Base-by-base conservation (phyloP, 805 yeast species). In the Yarrowia sp. region DNA sequence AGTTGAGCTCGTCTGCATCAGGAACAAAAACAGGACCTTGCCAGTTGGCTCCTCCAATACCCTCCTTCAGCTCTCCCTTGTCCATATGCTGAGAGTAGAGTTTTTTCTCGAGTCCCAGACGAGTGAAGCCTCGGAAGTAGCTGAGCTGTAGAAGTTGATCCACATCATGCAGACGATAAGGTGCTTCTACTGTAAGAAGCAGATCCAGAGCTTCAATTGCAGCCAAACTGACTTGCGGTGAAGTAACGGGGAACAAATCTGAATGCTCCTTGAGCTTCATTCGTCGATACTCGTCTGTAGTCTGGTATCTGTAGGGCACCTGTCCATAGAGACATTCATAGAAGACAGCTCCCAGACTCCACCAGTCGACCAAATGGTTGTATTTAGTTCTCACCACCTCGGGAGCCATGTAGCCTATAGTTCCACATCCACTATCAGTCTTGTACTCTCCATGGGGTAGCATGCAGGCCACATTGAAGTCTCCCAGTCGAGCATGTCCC, bases 371-470 rank as follows among this genome's bases (percentile, higher is more conserved):
- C 35, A 67, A 67, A 22, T 68, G 65, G 35, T 71, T 67, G 51
- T 72, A 73, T 15, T 71, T 69, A 6, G 41, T 41, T 4, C 65
- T 43, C 11, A 66, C 61, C 57, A 88, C 79, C 71, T 88, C 92
- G 0, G 93, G 93, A 0, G 92, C 88, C 82, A 88, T 84, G 73
- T 88, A 88, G 15, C 89, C 86, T 6, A 87, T 80, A 0, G 93
- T 88, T 0, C 93, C 93, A 70, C 87, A 79, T 79, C 88, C 79
- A 33, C 65, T 65, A 45, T 84, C 75, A 65, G 87, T 78, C 67
- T 78, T 73, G 67, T 80, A 72, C 13, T 73, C 73, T 36, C 69
- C 68, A 13, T 71, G 51, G 22, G 83, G 84, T 9, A 89, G 77
- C 7, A 91, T 78, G 73, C 90, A 90, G 0, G 98, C 99, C 76